Conservation (phyloP, 257 asterid genomes). For the Handroanthus guayacan region DNA sequence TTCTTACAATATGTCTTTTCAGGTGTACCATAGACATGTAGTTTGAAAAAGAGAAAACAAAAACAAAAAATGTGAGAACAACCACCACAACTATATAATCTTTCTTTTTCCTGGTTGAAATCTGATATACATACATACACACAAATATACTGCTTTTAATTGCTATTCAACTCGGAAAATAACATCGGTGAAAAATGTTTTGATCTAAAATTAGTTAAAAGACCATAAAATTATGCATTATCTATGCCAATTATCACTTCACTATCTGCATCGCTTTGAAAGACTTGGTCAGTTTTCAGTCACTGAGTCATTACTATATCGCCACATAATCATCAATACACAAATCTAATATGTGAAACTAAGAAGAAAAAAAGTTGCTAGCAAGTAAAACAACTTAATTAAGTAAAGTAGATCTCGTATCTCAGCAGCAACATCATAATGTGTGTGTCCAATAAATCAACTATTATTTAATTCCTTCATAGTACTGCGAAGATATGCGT, state of each 20-base stretch:
- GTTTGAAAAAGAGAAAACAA: background rate
- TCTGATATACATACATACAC: background rate
- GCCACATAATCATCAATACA: background rate
- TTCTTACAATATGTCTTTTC: background rate
- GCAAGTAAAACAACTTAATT: background rate
- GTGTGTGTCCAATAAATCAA: background rate
- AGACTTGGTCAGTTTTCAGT: background rate
- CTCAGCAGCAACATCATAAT: background rate
- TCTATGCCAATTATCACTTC: background rate
- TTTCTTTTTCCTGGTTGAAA: background rate
- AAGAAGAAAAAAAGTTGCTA: background rate
- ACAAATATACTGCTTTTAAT: background rate
- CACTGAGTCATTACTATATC: background rate
- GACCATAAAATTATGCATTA: background rate
- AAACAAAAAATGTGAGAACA: background rate
- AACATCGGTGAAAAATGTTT: background rate
- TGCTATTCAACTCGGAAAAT: background rate
- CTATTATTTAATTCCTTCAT: slow-evolving; percentile 1
- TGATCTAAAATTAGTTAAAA: background rate
- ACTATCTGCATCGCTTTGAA: background rate
- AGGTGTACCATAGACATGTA: background rate
- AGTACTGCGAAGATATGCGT: background rate
- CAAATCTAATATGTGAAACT: background rate
- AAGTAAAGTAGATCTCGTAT: background rate
- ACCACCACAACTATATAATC: background rate